These are phyloP conservation scores for Rhizoclosmatium sp. DNA, from an alignment of 192 early-diverging fungal genomes.

Conservation along the genomic window DNA sequence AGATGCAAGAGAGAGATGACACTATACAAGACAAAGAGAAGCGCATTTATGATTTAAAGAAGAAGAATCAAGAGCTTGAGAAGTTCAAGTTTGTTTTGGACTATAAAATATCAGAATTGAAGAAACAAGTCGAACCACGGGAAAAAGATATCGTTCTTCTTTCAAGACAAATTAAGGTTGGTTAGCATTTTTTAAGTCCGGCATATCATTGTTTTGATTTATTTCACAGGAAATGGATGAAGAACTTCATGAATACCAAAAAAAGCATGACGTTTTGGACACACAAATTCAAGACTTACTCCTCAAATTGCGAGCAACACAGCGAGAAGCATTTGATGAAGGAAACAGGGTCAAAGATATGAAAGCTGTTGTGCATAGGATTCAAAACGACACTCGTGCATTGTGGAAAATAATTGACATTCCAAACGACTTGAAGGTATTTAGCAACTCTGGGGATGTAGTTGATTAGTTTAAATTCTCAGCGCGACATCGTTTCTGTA, in stretches of 20 bases:
- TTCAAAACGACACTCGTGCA: constrained; percentile 51
- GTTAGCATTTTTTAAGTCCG: neutral
- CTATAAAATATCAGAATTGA: constrained; percentile 65
- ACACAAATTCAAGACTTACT: constrained; percentile 53
- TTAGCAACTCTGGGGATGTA: neutral
- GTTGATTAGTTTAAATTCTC: constrained; percentile 1
- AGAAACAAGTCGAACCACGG: constrained; percentile 64
- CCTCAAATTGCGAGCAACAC: constrained; percentile 54
- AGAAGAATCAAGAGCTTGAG: constrained; percentile 69
- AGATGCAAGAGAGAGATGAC: constrained; percentile 68
- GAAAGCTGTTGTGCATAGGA: constrained; percentile 38
- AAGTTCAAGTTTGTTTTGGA: constrained; percentile 72
- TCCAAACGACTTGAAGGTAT: constrained; percentile 48
- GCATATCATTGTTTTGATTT: neutral
- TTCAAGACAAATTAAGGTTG: constrained; percentile 53
- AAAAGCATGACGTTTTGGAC: constrained; percentile 49
- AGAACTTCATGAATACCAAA: constrained; percentile 59
- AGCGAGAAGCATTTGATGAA: constrained; percentile 45
- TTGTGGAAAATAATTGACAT: constrained; percentile 39
- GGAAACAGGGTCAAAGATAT: constrained; percentile 36
- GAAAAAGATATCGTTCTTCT: constrained; percentile 60
- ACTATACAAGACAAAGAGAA: constrained; percentile 69
- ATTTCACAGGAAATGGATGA: constrained; percentile 61
- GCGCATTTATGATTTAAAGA: constrained; percentile 65
- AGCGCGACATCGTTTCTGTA: constrained; percentile 30